Conservation (phyloP, 1,139 yeast genomes). For the Taphrina wiesneri region DNA sequence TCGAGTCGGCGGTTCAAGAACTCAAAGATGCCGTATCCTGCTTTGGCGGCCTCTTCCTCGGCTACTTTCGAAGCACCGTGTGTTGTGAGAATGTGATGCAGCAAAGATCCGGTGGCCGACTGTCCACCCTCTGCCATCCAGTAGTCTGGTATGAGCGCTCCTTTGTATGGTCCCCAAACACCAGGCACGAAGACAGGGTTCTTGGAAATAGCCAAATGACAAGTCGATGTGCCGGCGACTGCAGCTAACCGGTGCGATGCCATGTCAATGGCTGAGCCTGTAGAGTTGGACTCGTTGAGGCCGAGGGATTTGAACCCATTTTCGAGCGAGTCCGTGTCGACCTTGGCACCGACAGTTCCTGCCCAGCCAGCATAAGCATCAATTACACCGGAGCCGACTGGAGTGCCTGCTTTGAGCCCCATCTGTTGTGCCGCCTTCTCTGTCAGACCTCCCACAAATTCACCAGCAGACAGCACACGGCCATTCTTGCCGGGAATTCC, state of each 20-base stretch:
- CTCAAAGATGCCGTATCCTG: slow-evolving; percentile 76
- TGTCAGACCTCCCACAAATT: slow-evolving; percentile 71
- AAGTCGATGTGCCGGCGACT: slow-evolving; percentile 97
- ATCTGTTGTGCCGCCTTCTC: slow-evolving; percentile 72
- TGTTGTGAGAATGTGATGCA: slow-evolving; percentile 83
- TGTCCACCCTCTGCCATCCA: slow-evolving; percentile 99
- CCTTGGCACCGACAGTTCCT: slow-evolving; percentile 92
- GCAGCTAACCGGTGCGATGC: slow-evolving; percentile 90
- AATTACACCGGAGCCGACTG: slow-evolving; percentile 92
- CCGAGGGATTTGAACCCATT: slow-evolving; percentile 47
- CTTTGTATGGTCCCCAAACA: slow-evolving; percentile 98
- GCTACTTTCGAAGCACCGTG: slow-evolving; percentile 86
- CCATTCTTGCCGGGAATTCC: slow-evolving; percentile 78
- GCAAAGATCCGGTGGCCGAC: slow-evolving; percentile 89
- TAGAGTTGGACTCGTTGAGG: slow-evolving; percentile 48
- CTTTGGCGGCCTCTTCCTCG: slow-evolving; percentile 60
- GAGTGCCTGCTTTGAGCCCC: slow-evolving; percentile 75
- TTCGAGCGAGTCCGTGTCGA: slow-evolving; percentile 53
- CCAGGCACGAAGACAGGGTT: slow-evolving; percentile 90
- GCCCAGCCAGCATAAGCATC: slow-evolving; percentile 99
- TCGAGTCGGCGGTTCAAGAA: slow-evolving; percentile 75
- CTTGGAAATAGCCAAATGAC: slow-evolving; percentile 85
- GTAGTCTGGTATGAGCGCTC: slow-evolving; percentile 79
- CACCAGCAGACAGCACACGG: slow-evolving; percentile 80
- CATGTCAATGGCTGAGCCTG: slow-evolving; percentile 38